A percentile compares a stretch with the other conserved stretches of the same genome.
phyloP scores from a whole-genome alignment of 768 basidiomycete species.

The Termitomyces sp. region DNA sequence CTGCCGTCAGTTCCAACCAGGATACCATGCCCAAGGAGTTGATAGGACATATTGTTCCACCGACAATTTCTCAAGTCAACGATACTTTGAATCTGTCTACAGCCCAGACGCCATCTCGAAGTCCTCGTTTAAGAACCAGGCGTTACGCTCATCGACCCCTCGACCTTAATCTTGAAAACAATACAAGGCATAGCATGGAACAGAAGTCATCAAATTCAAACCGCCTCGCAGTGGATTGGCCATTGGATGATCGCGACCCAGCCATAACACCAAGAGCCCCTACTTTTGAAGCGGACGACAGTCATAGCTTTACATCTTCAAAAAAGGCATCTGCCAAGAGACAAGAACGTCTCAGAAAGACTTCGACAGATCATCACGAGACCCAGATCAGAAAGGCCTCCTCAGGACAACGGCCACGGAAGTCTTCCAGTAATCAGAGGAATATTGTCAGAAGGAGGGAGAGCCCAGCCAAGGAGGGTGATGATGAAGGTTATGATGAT shows the following conservation, averaged over 20 bases:
- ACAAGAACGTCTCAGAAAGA: constrained; percentile 26
- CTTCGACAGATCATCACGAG: constrained; percentile 30
- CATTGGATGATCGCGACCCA: constrained; percentile 44
- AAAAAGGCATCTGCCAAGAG: constrained; percentile 39
- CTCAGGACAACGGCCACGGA: constrained; percentile 37
- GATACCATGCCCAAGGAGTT: constrained; percentile 22
- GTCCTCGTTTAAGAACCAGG: constrained; percentile 50
- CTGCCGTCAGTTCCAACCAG: constrained; percentile 15
- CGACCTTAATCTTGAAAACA: constrained; percentile 44
- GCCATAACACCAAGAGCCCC: constrained; percentile 56
- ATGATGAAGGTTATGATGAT: constrained; percentile 76
- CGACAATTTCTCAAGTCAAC: constrained; percentile 21
- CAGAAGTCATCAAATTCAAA: constrained; percentile 41
- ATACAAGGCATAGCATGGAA: constrained; percentile 21
- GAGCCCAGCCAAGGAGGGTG: constrained; percentile 73
- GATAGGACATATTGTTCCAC: constrained; percentile 36
- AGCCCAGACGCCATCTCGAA: constrained; percentile 30
- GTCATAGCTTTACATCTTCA: constrained; percentile 22
- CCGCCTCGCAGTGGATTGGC: constrained; percentile 50
- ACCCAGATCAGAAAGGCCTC: constrained; percentile 43
- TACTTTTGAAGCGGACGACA: constrained; percentile 38
- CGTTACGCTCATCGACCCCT: constrained; percentile 43
- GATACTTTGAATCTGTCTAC: constrained; percentile 54
- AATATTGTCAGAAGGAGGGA: constrained; percentile 41
- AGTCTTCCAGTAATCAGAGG: constrained; percentile 43